Conservation (phyloP, 164 flowering plant species). For the Magnolia kwangsiensis region DNA sequence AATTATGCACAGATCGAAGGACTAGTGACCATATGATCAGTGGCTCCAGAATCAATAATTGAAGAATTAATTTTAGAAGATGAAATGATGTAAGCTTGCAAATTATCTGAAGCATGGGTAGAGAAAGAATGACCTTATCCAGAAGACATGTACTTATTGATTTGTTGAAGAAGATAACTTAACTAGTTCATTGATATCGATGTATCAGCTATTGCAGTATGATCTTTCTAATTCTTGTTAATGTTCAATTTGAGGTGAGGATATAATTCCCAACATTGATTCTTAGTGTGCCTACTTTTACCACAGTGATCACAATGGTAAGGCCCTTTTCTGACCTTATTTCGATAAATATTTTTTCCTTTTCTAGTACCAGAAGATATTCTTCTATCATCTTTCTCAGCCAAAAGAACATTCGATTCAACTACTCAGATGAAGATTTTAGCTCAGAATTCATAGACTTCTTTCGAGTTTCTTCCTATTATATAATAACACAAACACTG, state of each 20-base stretch:
- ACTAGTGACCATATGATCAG: constrained; percentile 1
- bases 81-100: too few relatives aligned
- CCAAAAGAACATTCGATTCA: too few relatives aligned
- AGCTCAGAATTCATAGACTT: constrained; percentile 9
- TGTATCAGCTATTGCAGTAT: constrained; percentile 5
- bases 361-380: too few relatives aligned
- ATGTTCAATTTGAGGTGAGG: constrained; percentile 6
- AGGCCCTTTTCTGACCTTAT: too few relatives aligned
- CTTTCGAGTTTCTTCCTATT: constrained; percentile 9
- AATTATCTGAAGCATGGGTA: background rate
- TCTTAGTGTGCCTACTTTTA: too few relatives aligned
- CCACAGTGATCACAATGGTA: too few relatives aligned
- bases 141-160: background rate
- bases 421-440: background rate
- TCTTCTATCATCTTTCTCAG: too few relatives aligned
- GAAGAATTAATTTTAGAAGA: too few relatives aligned
- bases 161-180: background rate
- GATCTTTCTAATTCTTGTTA: background rate
- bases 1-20: background rate
- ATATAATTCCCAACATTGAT: too few relatives aligned
- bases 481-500: constrained; percentile 9
- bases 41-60: too few relatives aligned
- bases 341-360: too few relatives aligned
- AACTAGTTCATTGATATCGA: constrained; percentile 1
- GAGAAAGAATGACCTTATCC: background rate